Evolutionary conservation across 306 rosid species (phyloP).

Genomic region (Vigna hirtella): DNA sequence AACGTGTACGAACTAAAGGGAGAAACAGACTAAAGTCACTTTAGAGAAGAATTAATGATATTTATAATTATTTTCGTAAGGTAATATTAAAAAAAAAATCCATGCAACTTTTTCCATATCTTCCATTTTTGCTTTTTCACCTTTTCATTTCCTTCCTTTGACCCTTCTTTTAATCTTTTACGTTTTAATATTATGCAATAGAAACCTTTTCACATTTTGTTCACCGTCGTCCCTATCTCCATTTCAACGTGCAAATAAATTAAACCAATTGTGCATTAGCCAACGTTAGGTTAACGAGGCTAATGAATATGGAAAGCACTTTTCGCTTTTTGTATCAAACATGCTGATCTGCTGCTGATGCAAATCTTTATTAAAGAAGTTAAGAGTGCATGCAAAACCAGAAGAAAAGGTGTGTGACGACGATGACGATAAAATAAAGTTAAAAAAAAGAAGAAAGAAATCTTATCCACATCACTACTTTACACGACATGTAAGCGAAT

Average conservation of each 20-base stretch:
- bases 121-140: conserved; percentile 45
- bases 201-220: conserved; percentile 11
- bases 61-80: conserved; percentile 40
- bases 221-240: conserved; percentile 24
- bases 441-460: conserved; percentile 45
- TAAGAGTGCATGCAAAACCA: conserved; percentile 41
- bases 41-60: not conserved
- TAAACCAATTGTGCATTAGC: conserved; percentile 7
- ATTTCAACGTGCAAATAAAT: conserved; percentile 25
- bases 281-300: conserved; percentile 30
- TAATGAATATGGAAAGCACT: conserved; percentile 38
- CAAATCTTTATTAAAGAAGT: conserved; percentile 55
- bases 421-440: conserved; percentile 46
- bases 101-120: conserved; percentile 44
- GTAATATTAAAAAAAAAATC: conserved; percentile 31
- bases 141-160: conserved; percentile 51
- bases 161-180: conserved; percentile 39
- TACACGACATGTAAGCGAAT: conserved; percentile 66
- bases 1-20: no score
- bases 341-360: conserved; percentile 53
- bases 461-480: conserved; percentile 69
- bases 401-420: conserved; percentile 37
- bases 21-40: no score
- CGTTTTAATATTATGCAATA: not conserved
- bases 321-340: conserved; percentile 41